Base-by-base conservation (phyloP, 192 early-diverging fungal species). In the Podochytrium sp. region DNA sequence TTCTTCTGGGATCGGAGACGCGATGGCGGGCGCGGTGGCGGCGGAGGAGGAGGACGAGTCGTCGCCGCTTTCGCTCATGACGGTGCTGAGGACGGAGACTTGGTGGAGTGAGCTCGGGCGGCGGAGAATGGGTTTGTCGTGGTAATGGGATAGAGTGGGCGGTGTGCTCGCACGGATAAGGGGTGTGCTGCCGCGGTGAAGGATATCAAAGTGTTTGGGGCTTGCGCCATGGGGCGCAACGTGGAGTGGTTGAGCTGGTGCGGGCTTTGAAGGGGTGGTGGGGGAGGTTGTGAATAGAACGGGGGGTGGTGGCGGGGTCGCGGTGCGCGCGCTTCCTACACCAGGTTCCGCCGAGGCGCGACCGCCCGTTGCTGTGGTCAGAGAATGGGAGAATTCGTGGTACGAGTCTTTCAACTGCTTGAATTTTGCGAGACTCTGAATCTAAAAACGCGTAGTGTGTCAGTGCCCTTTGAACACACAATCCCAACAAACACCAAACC, bases 361-460 rank as follows among this genome's bases (percentile, higher is more conserved):
- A 23, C 7, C 52, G 30, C 52, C 52, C 23, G 59, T 61, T 34
- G 66, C 66, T 56, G 37, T 38, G 6, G 35, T 41, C n/a, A 69
- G 35, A 2, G 51, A 56, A 40, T 69, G 30, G 2, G 66, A 69
- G 47, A 69, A 69, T n/a, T 69, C 66, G 5, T 37, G 35, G 37
- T 69, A 69, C 12, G 66, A 69, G 51, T 69, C 66, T 34, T 69
- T 69, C 32, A 69, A 38, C 51, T 69, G 47, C 35, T 7, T 10
- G 38, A 55, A 69, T 55, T 35, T 69, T 55, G 34, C 43, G 55
- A 69, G 66, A 35, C 27, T 29, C 7, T 4, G 5, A 23, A 12
- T 38, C 60, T 62, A 40, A n/a, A 30, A 38, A 37, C n/a, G n/a
- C n/a, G n/a, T n/a, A n/a, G n/a, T n/a, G n/a, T n/a, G n/a, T n/a